Base-by-base conservation (phyloP, 108 stramenopile genomes). In the Schizochytrium sp. region DNA sequence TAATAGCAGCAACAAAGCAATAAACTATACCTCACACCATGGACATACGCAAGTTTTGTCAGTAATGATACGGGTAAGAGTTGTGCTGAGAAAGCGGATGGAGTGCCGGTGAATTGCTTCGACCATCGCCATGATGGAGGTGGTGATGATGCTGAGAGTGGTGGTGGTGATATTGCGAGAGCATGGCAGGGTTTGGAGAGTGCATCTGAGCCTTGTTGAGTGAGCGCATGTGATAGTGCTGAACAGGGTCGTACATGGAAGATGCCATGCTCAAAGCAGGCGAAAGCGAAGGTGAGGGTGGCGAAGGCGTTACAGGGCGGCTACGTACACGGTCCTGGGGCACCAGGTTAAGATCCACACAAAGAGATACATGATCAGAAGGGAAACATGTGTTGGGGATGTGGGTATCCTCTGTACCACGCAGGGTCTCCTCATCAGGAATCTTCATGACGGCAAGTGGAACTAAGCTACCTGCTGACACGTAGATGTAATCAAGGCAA, bases 401-500 rank as follows among this genome's bases (percentile, higher is more conserved):
- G 57, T 87, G 93, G 8, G 96, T 97, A 61, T 96, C 94, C 56
- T 97, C 97, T 92, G 95, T 91, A 87, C 93, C 89, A 45, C 93
- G 95, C 61, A 98, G 89, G 72, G 91, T 92, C 44, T 89, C 87
- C 91, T 96, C 95, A 73, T 95, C 93, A 8, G 96, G 97, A 57
- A 98, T 93, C 10, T 96, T 95, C 53, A 97, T 95, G 19, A 96
- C 96, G 56, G 96, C 95, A 56, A 98, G 90, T 45, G 97, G 97
- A 87, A 95, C 92, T 89, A 98, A 83, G 90, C 94, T 94, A 73
- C 92, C 93, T 12, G 95, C 92, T n/a, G 95, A 95, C 93, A 96
- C 98, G 96, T 97, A 98, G 87, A 98, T 95, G 93, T 99, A 99
- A 91, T 99, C 99, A 90, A 99, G 93, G 45, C 94, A 94, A 47